Evolutionary conservation across 73 alveolate genomes (phyloP).

Genomic region (Halteria grandinella): DNA sequence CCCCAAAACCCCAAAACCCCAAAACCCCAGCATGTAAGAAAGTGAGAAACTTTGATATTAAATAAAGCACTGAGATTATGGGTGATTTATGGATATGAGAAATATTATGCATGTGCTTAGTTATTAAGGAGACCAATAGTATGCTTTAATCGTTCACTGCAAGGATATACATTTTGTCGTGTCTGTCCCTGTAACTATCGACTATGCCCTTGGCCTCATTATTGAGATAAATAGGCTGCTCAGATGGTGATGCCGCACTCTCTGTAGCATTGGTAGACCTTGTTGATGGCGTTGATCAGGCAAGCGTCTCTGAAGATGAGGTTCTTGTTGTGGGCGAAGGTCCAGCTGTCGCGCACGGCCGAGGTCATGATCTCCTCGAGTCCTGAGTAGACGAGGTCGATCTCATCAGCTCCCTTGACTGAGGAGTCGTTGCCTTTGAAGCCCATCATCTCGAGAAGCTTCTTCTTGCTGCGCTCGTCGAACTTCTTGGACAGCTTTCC

Average conservation of each 20-base stretch:
- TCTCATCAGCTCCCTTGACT: conserved; percentile 82
- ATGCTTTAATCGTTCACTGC: no score
- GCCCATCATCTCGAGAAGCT: conserved; percentile 61
- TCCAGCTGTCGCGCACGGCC: conserved; percentile 66
- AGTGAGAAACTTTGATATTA: no score
- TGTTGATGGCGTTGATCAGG: conserved; percentile 76
- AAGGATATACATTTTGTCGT: no score
- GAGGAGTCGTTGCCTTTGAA: background rate
- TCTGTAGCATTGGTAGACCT: conserved; percentile 71
- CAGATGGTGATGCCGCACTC: conserved; percentile 58
- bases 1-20: no score
- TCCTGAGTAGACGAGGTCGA: conserved; percentile 89
- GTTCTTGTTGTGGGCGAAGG: conserved; percentile 26
- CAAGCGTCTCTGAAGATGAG: conserved; percentile 85
- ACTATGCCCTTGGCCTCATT: no score
- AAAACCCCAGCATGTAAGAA: no score
- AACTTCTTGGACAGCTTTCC: conserved; percentile 87
- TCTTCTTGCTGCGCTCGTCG: conserved; percentile 74
- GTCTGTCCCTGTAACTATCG: no score
- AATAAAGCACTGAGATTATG: no score
- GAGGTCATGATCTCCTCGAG: conserved; percentile 88
- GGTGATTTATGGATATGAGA: no score
- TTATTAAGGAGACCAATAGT: no score
- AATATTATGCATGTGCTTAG: no score
- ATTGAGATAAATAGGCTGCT: background rate